Evolutionary conservation across 2,329 filamentous ascomycete genomes (phyloP).

Genomic region (Aspergillus phoenicis): DNA sequence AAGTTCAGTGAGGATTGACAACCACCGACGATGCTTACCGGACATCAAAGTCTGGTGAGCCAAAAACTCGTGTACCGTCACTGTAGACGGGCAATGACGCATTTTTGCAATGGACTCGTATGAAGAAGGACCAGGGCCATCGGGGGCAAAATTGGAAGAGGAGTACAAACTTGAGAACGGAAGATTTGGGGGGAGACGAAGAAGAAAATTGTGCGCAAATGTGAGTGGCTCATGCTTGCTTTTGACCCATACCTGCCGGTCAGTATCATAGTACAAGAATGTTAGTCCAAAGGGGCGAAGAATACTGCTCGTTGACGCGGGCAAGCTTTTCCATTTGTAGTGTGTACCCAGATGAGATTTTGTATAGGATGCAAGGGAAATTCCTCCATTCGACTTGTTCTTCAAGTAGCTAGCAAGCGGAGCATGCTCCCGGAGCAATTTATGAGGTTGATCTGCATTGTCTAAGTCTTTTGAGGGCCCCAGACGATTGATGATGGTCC

Average conservation of each 20-base stretch:
- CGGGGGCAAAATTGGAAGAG: conserved; percentile 30
- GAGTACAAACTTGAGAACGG: conserved; percentile 38
- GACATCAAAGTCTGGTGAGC: conserved; percentile 50
- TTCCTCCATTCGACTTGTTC: conserved; percentile 7
- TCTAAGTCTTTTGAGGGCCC: conserved; percentile 27
- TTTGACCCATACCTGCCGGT: conserved; percentile 43
- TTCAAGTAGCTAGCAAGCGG: conserved; percentile 31
- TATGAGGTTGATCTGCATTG: conserved; percentile 20
- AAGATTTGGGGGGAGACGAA: conserved; percentile 42
- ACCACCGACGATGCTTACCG: conserved; percentile 51
- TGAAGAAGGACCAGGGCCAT: conserved; percentile 51
- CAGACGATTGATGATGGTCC: conserved; percentile 48
- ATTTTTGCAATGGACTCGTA: conserved; percentile 52
- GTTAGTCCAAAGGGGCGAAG: conserved; percentile 51
- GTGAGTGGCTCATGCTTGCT: conserved; percentile 35
- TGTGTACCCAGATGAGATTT: conserved; percentile 55
- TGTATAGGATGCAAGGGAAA: conserved; percentile 49
- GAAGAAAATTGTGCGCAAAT: conserved; percentile 50
- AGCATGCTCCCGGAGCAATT: conserved; percentile 37
- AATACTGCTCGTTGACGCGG: conserved; percentile 45
- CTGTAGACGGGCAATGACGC: conserved; percentile 47
- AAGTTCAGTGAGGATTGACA: conserved; percentile 53
- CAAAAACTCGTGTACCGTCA: conserved; percentile 54
- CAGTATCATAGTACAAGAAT: conserved; percentile 53
- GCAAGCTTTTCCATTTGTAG: conserved; percentile 48